Evolutionary conservation across 495 filamentous ascomycete genomes (phyloP).

Genomic region (Penicillium soppii): DNA sequence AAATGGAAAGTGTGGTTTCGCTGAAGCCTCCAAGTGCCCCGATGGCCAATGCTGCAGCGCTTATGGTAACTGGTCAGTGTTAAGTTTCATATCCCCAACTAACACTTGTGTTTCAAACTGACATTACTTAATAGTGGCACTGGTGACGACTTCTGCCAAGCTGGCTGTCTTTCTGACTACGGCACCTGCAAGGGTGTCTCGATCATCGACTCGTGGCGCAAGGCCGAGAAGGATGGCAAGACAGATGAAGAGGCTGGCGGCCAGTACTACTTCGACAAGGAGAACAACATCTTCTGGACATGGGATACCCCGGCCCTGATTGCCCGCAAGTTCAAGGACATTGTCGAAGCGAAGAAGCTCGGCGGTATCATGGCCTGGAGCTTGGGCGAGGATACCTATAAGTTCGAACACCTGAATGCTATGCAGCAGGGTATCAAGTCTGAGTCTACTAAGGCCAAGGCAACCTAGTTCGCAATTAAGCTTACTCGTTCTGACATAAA

Average conservation of each 20-base stretch:
- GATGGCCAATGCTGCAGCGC: constrained; percentile 36
- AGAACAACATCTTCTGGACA: constrained; percentile 67
- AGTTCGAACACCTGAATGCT: constrained; percentile 57
- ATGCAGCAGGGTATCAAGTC: constrained; percentile 48
- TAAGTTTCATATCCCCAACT: background rate
- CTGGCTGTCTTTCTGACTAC: constrained; percentile 41
- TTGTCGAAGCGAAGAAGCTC: constrained; percentile 56
- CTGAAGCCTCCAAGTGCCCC: constrained; percentile 31
- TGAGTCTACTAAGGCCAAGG: constrained; percentile 4
- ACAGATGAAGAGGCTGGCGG: constrained; percentile 62
- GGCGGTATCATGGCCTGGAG: constrained; percentile 76
- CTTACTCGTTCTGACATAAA: too few species aligned
- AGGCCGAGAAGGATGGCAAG: constrained; percentile 51
- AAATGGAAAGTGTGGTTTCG: constrained; percentile 33
- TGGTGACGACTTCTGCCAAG: constrained; percentile 36
- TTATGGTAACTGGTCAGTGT: constrained; percentile 39
- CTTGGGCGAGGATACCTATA: constrained; percentile 66
- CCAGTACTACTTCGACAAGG: constrained; percentile 65
- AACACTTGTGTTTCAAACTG: background rate
- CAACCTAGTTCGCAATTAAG: background rate
- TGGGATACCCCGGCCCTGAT: constrained; percentile 69
- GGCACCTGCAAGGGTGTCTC: constrained; percentile 43
- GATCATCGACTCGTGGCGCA: constrained; percentile 41
- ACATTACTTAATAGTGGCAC: constrained; percentile 23
- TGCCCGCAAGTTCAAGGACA: constrained; percentile 58